Evolutionary conservation across 2,329 filamentous ascomycete species (phyloP).

Genomic region (Plenodomus biglobosus): DNA sequence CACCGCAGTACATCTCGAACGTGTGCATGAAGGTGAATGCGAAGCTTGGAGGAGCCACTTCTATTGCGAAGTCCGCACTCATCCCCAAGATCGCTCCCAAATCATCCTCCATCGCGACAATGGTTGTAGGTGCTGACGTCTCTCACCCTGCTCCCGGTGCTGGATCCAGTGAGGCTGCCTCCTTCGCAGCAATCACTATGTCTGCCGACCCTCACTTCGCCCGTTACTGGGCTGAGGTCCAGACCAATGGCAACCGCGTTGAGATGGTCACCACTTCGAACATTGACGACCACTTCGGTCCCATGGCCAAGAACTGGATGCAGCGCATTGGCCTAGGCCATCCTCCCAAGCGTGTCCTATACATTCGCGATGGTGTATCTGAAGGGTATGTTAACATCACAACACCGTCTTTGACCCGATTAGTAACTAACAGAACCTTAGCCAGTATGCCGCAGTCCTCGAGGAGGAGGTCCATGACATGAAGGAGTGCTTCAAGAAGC

Average conservation of each 20-base stretch:
- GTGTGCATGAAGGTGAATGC: slow-evolving; percentile 96
- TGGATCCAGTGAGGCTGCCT: slow-evolving; percentile 54
- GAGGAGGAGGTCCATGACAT: slow-evolving; percentile 75
- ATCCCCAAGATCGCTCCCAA: slow-evolving; percentile 31
- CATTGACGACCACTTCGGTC: slow-evolving; percentile 65
- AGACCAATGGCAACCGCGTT: slow-evolving; percentile 79
- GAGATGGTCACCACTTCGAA: slow-evolving; percentile 76
- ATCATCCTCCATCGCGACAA: slow-evolving; percentile 52
- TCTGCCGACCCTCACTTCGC: slow-evolving; percentile 70
- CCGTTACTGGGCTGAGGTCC: slow-evolving; percentile 75
- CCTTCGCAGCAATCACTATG: slow-evolving; percentile 84
- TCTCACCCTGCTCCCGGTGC: slow-evolving; percentile 73
- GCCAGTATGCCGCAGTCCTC: slow-evolving; percentile 76
- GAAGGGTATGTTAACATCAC: slow-evolving; percentile 54
- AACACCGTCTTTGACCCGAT: background rate
- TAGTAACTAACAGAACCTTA: slow-evolving; percentile 56
- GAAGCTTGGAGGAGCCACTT: slow-evolving; percentile 85
- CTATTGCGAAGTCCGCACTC: slow-evolving; percentile 48
- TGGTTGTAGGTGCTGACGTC: slow-evolving; percentile 89
- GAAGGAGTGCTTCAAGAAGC: slow-evolving; percentile 58
- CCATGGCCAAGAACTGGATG: slow-evolving; percentile 67
- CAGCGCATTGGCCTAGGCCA: slow-evolving; percentile 55
- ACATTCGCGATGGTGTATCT: slow-evolving; percentile 89
- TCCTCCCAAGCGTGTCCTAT: slow-evolving; percentile 75
- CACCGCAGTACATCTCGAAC: slow-evolving; percentile 87